Conservation (phyloP, 495 filamentous ascomycete genomes). For the Aspergillus saccharolyticus region DNA sequence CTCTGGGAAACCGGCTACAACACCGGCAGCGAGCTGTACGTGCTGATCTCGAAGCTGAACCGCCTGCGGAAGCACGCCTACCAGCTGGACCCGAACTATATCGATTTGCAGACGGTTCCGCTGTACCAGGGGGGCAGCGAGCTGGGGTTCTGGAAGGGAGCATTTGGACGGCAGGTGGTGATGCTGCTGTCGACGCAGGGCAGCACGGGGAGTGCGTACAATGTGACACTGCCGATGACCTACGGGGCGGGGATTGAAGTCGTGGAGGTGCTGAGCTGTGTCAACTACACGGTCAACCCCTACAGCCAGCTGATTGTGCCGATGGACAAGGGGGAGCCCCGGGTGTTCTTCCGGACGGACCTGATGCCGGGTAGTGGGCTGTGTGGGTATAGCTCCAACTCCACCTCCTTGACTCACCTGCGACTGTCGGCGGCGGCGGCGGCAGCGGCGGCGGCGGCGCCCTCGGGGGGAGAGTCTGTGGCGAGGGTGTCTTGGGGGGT, state of each 20-base stretch:
- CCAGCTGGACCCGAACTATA: conserved; percentile 37
- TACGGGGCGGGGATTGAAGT: conserved; percentile 33
- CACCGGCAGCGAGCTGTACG: conserved; percentile 54
- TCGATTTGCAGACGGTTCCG: conserved; percentile 41
- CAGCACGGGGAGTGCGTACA: conserved; percentile 30
- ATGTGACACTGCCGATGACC: conserved; percentile 35
- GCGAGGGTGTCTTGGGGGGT: not conserved
- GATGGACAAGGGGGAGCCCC: conserved; percentile 40
- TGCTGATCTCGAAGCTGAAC: conserved; percentile 50
- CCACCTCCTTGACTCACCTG: not conserved
- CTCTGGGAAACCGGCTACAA: conserved; percentile 60
- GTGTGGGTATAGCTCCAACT: conserved; percentile 13
- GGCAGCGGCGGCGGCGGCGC: not conserved
- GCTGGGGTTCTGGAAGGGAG: conserved; percentile 56
- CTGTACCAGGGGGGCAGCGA: conserved; percentile 47
- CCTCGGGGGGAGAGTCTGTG: no score
- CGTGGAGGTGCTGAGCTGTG: conserved; percentile 45
- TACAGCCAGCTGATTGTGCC: conserved; percentile 35
- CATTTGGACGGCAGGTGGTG: conserved; percentile 44
- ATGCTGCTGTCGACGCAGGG: conserved; percentile 53
- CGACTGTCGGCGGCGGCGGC: not conserved
- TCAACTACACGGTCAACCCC: conserved; percentile 22
- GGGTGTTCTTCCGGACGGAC: conserved; percentile 29
- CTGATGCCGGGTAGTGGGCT: conserved; percentile 22
- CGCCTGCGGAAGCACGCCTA: conserved; percentile 53